Base-by-base conservation (phyloP, 805 yeast species). In the Allodekkera sacchari region DNA sequence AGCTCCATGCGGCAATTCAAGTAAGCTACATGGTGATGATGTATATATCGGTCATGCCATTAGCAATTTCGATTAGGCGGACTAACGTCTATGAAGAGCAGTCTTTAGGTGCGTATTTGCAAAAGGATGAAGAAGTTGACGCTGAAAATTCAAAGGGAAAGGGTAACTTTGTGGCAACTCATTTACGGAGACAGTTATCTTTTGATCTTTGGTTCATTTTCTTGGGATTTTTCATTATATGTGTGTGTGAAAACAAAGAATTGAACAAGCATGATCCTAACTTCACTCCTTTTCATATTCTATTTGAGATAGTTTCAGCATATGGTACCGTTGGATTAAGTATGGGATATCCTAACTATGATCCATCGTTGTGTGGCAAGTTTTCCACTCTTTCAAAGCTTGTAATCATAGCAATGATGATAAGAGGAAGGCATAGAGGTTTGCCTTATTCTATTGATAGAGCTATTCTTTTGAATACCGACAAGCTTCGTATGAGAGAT, bases 51-150 rank as follows among this genome's bases (percentile, higher is more conserved):
- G 96, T 89, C 27, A 66, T 88, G 51, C 99, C 99, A 1, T 63
- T 92, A 45, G 98, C 99, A 20, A 92, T 92, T 42, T 84, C 96
- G 23, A 87, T 92, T 40, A 76, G 99, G 61, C 73, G 96, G 54
- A 92, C 98, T 13, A 92, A 92, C 53, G 99, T 92, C 34, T 92
- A 92, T 59, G 99, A 92, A 53, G 98, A 92, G 49, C 97, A 87
- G 52, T 83, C 96, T 0, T 60, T 92, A 35, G 98, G 98, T n/a
- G 70, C 87, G n/a, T 88, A 83, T 50, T 27, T 43, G 10, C 49
- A 52, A 17, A 38, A 35, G 7, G 46, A 42, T 6, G 41, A 43
- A 1, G 48, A 60, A 11, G 68, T 60, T n/a, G 55, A 56, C 7
- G 52, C 52, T 3, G 54, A 49, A 4, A 12, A 64, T 60, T 6